phyloP scores from a whole-genome alignment of 148 eudicot species.

The Vaccinium vitisidaea region DNA sequence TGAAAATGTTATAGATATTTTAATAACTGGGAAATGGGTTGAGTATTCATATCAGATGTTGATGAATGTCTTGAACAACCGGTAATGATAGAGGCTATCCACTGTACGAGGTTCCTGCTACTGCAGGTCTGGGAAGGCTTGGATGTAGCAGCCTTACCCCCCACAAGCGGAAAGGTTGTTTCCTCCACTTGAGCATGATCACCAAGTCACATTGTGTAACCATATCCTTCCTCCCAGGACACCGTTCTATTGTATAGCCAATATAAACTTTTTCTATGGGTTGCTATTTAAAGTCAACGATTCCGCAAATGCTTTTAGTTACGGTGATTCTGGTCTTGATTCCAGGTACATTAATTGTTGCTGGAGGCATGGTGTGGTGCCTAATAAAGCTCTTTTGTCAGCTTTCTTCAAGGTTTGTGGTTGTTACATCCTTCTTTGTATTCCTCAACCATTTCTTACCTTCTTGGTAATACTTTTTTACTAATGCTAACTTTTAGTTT shows the following conservation, averaged over 20 bases:
- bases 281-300: neutral
- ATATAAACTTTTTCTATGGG: neutral
- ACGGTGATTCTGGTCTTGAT: conserved; percentile 7
- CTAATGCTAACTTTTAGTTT: neutral
- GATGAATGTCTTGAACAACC: neutral
- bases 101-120: neutral
- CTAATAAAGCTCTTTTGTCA: conserved; percentile 36
- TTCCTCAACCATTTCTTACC: neutral
- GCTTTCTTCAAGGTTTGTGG: conserved; percentile 43
- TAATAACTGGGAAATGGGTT: neutral
- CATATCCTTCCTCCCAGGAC: neutral
- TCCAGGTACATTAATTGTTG: conserved; percentile 49
- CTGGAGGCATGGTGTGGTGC: conserved; percentile 31
- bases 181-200: neutral
- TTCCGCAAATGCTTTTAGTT: neutral
- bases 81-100: neutral
- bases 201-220: neutral
- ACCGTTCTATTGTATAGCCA: neutral
- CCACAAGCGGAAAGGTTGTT: neutral
- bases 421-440: neutral
- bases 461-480: neutral
- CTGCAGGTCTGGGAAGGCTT: neutral
- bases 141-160: neutral
- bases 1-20: neutral
- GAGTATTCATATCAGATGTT: neutral